Evolutionary conservation across 345 rosid genomes (phyloP).

Genomic region (Brassica juncea): DNA sequence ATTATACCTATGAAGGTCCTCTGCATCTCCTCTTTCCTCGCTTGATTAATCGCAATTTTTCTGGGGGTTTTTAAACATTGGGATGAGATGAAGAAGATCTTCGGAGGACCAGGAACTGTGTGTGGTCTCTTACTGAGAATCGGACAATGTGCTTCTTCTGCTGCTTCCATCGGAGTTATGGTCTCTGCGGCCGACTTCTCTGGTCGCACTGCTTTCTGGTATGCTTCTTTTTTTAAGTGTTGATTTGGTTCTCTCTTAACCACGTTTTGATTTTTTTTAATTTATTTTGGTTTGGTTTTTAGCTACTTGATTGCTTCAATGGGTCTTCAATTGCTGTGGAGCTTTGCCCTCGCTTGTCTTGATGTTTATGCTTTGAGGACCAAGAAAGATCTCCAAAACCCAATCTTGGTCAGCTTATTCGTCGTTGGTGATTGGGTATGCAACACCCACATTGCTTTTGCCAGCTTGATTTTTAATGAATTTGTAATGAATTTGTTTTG

Average conservation of each 20-base stretch:
- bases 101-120: conserved; percentile 82
- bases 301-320: conserved; percentile 94
- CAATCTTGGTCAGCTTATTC: conserved; percentile 85
- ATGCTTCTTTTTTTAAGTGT: conserved; percentile 2
- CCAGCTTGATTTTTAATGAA: too few species aligned
- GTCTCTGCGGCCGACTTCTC: conserved; percentile 62
- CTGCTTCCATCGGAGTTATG: conserved; percentile 78
- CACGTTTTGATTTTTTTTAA: background rate
- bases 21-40: conserved; percentile 24
- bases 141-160: conserved; percentile 77
- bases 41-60: conserved; percentile 4
- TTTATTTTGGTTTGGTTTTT: conserved; percentile 1
- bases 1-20: conserved; percentile 2
- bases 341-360: conserved; percentile 95
- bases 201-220: conserved; percentile 92
- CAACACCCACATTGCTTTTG: background rate
- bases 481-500: conserved; percentile 1
- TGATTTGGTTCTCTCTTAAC: background rate
- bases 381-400: conserved; percentile 84
- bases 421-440: conserved; percentile 96
- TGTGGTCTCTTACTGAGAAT: conserved; percentile 71
- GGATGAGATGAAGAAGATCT: conserved; percentile 65
- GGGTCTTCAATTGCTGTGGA: conserved; percentile 95
- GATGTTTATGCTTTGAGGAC: conserved; percentile 77
- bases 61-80: conserved; percentile 9